Evolutionary conservation across 495 filamentous ascomycete species (phyloP).

Genomic region (Hamigera avellanea): DNA sequence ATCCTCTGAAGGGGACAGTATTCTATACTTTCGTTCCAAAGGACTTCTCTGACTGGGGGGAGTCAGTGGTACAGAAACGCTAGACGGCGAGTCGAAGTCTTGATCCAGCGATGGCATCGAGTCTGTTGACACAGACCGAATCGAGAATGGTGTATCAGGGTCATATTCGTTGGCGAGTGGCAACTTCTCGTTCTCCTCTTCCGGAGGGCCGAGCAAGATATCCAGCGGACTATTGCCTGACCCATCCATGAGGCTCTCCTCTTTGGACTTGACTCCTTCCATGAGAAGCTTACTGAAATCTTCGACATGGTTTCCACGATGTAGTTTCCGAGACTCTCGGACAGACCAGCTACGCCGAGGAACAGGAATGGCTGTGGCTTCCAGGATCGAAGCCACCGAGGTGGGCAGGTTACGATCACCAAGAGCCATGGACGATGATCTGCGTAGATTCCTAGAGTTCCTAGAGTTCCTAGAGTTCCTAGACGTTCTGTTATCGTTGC

Average conservation of each 20-base stretch:
- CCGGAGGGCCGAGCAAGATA: slow-evolving; percentile 35
- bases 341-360: slow-evolving; percentile 23
- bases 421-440: slow-evolving; percentile 21
- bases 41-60: slow-evolving; percentile 26
- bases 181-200: slow-evolving; percentile 25
- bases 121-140: slow-evolving; percentile 44
- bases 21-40: slow-evolving; percentile 28
- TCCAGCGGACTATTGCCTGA: slow-evolving; percentile 25
- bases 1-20: slow-evolving; percentile 37
- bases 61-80: slow-evolving; percentile 23
- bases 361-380: slow-evolving; percentile 33
- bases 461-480: too few relatives aligned
- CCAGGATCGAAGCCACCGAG: slow-evolving; percentile 29
- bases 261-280: slow-evolving; percentile 24
- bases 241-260: slow-evolving; percentile 19
- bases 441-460: slow-evolving; percentile 12
- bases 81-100: slow-evolving; percentile 37
- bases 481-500: slow-evolving; percentile 9
- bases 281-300: slow-evolving; percentile 33
- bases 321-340: slow-evolving; percentile 23
- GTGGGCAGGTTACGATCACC: slow-evolving; percentile 22
- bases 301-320: slow-evolving; percentile 32
- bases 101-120: slow-evolving; percentile 52
- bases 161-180: slow-evolving; percentile 25
- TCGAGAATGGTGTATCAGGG: slow-evolving; percentile 28